A percentile compares a stretch with the other conserved stretches of the same genome.
These are phyloP conservation scores for Epithele typhae DNA, from an alignment of 768 basidiomycete species.

Conservation along the genomic window DNA sequence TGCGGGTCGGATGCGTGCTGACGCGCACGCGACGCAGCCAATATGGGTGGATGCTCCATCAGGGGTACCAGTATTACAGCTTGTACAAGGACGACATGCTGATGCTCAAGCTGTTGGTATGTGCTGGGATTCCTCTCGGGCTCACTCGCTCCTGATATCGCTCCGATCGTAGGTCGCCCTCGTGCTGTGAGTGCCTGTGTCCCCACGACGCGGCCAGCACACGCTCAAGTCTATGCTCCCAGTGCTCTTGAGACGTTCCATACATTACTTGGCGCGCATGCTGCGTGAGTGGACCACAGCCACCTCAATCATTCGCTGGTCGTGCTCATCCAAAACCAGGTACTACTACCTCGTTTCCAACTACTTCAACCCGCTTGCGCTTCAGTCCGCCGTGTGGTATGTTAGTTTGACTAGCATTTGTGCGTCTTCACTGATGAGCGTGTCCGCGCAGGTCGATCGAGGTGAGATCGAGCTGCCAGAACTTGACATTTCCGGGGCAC, in stretches of 20 bases:
- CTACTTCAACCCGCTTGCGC: slow-evolving; percentile 7
- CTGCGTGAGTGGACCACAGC: not conserved
- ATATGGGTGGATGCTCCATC: not conserved
- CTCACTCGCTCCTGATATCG: too few species aligned
- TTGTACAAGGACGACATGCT: not conserved
- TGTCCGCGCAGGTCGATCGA: slow-evolving; percentile 9
- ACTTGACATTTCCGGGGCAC: not conserved
- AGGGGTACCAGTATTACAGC: not conserved
- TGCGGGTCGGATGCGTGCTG: not conserved
- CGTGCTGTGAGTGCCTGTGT: not conserved
- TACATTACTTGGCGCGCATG: not conserved
- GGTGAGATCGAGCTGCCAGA: not conserved
- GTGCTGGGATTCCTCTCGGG: not conserved
- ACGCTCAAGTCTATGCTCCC: too few species aligned
- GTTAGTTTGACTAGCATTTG: not conserved
- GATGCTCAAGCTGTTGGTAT: not conserved
- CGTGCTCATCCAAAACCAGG: not conserved
- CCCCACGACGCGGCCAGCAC: too few species aligned
- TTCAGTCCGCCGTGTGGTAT: slow-evolving; percentile 3
- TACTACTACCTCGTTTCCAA: slow-evolving; percentile 8
- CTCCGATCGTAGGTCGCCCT: not conserved
- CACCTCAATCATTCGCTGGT: not conserved
- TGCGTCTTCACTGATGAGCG: not conserved
- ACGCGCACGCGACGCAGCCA: not conserved
- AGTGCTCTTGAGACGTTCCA: not conserved